A percentile compares a stretch with the other conserved stretches of the same genome.
phyloP scores from a whole-genome alignment of 495 filamentous ascomycete species.

The Lophium mytilinum region DNA sequence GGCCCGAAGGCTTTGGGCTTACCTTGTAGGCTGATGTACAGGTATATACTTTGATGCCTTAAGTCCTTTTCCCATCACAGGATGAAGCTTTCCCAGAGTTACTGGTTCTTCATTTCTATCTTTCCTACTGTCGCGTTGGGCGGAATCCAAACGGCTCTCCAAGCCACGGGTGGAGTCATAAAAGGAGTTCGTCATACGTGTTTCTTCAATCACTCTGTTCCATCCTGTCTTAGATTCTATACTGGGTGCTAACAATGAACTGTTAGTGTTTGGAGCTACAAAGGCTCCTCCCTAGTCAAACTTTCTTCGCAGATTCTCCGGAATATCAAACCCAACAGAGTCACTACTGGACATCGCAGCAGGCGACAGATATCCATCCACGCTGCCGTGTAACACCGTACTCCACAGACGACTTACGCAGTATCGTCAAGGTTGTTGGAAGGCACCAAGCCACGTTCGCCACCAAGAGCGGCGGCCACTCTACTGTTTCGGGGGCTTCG shows the following conservation, averaged over 20 bases:
- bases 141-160: too few relatives aligned
- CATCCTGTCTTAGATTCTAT: too few relatives aligned
- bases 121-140: too few relatives aligned
- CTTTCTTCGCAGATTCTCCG: not conserved
- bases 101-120: too few relatives aligned
- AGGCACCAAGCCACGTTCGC: constrained; percentile 8
- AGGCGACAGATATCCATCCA: not conserved
- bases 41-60: too few relatives aligned
- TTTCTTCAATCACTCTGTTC: too few relatives aligned
- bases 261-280: not conserved
- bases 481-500: not conserved
- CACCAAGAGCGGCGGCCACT: constrained; percentile 22
- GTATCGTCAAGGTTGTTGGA: not conserved
- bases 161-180: too few relatives aligned
- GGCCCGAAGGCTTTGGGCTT: too few relatives aligned
- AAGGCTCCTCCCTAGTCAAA: not conserved
- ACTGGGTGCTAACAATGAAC: not conserved
- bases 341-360: not conserved
- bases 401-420: not conserved
- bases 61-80: too few relatives aligned
- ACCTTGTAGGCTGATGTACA: too few relatives aligned
- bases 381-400: not conserved
- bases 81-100: too few relatives aligned
- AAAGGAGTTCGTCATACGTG: too few relatives aligned
- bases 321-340: not conserved